Evolutionary conservation across 2,329 filamentous ascomycete genomes (phyloP).

Genomic region (Sclerotinia subarctica): DNA sequence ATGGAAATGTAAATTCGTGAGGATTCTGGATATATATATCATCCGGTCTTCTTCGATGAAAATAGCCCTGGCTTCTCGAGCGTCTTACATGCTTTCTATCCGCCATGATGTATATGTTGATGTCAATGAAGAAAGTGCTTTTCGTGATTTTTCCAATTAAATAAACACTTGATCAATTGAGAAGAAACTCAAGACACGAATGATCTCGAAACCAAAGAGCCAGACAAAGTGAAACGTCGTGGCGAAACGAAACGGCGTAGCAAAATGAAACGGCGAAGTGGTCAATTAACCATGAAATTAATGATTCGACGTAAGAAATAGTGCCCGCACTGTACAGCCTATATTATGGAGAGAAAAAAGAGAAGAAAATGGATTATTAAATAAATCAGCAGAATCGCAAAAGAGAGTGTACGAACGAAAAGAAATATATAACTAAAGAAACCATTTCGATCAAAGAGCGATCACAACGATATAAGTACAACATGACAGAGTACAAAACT

Average conservation of each 20-base stretch:
- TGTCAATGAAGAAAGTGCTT: not conserved
- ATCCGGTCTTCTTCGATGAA: slow-evolving; percentile 2
- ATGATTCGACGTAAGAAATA: not conserved
- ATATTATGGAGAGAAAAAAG: not conserved
- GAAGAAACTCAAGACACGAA: not conserved
- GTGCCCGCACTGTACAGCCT: slow-evolving; percentile 9
- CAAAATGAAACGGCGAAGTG: too few relatives aligned
- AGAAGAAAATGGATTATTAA: not conserved
- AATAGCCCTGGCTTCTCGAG: slow-evolving; percentile 9
- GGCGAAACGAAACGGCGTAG: not conserved
- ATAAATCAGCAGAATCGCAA: not conserved
- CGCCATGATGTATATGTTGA: not conserved
- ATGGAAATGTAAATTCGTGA: not conserved
- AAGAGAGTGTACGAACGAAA: not conserved
- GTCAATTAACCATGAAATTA: not conserved
- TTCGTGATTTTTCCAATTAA: not conserved
- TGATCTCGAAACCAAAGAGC: not conserved
- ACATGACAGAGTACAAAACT: not conserved
- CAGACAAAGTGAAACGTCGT: not conserved
- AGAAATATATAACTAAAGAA: not conserved
- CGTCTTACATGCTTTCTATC: slow-evolving; percentile 1
- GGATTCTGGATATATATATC: slow-evolving; percentile 13
- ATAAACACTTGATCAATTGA: not conserved
- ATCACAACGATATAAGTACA: slow-evolving; percentile 6
- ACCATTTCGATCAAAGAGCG: not conserved